A percentile compares a stretch with the other conserved stretches of the same genome.
Evolutionary conservation across 768 basidiomycete species (phyloP).

Genomic region (Boletus vinaceobasis): DNA sequence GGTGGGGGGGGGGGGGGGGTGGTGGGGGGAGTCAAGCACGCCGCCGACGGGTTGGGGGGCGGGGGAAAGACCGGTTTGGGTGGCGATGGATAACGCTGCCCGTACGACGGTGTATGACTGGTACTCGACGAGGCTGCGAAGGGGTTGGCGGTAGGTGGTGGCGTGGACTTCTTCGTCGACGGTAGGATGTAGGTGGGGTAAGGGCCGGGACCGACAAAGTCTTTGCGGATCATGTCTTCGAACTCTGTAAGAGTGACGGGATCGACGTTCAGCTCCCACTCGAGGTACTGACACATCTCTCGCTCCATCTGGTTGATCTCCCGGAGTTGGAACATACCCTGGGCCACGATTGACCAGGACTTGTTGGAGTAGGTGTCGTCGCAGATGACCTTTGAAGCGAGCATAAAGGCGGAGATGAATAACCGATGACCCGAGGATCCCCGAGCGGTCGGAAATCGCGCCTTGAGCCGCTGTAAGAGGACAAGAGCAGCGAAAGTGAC

Average conservation of each 20-base stretch:
- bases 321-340: slow-evolving; percentile 73
- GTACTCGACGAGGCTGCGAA: slow-evolving; percentile 32
- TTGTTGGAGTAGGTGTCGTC: slow-evolving; percentile 95
- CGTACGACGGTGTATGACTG: slow-evolving; percentile 28
- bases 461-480: slow-evolving; percentile 63
- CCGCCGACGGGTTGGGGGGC: no score
- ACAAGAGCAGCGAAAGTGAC: slow-evolving; percentile 43
- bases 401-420: slow-evolving; percentile 74
- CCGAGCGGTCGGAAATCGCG: slow-evolving; percentile 70
- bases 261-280: slow-evolving; percentile 86
- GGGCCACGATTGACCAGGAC: slow-evolving; percentile 87
- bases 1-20: no score
- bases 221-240: slow-evolving; percentile 54
- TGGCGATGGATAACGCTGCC: slow-evolving; percentile 30
- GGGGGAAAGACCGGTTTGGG: slow-evolving; percentile 19
- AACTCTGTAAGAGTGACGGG: slow-evolving; percentile 58
- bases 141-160: slow-evolving; percentile 30
- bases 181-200: slow-evolving; percentile 65
- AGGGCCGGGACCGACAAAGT: slow-evolving; percentile 53
- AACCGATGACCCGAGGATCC: slow-evolving; percentile 71
- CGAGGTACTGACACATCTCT: slow-evolving; percentile 83
- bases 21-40: no score
- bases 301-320: slow-evolving; percentile 84
- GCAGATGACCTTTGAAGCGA: slow-evolving; percentile 77
- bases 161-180: slow-evolving; percentile 59